Evolutionary conservation across 2,329 filamentous ascomycete genomes (phyloP).

Genomic region (Dothideomycetes sp.): DNA sequence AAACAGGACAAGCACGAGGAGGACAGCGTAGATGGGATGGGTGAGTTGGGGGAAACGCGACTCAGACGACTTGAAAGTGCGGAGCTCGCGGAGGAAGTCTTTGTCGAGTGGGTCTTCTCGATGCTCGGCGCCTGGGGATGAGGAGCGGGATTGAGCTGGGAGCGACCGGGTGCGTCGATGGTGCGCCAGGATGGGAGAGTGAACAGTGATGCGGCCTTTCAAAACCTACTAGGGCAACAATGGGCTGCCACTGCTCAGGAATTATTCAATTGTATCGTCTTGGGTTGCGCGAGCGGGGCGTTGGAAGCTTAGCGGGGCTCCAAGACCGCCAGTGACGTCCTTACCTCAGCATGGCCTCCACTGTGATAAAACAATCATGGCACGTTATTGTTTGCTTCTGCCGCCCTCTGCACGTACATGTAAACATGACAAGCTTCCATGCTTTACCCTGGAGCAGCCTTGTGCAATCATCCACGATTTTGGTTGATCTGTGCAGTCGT

Average conservation of each 20-base stretch:
- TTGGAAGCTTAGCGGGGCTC: constrained; percentile 1
- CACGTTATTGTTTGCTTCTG: not conserved
- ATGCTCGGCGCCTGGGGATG: constrained; percentile 3
- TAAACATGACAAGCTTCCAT: constrained; percentile 1
- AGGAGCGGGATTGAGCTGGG: constrained; percentile 10
- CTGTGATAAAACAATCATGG: not conserved
- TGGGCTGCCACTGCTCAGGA: not conserved
- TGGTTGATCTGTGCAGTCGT: no score
- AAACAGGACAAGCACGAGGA: constrained; percentile 14
- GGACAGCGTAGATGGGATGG: constrained; percentile 6
- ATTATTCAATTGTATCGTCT: not conserved
- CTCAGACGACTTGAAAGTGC: constrained; percentile 7
- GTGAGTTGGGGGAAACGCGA: not conserved
- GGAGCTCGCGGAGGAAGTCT: constrained; percentile 19
- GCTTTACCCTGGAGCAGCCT: not conserved
- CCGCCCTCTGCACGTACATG: not conserved
- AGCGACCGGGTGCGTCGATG: constrained; percentile 10
- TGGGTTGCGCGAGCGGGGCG: constrained; percentile 2
- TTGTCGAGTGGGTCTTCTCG: constrained; percentile 9
- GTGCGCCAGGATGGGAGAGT: constrained; percentile 12
- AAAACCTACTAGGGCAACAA: constrained; percentile 7
- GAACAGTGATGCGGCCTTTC: constrained; percentile 1
- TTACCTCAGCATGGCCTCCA: not conserved
- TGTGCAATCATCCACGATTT: no score
- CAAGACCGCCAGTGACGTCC: constrained; percentile 1